Evolutionary conservation across 2,329 filamentous ascomycete genomes (phyloP), one percentile per base, ranked within the genome.

Genomic region (Verticillium albo-atrum): DNA sequence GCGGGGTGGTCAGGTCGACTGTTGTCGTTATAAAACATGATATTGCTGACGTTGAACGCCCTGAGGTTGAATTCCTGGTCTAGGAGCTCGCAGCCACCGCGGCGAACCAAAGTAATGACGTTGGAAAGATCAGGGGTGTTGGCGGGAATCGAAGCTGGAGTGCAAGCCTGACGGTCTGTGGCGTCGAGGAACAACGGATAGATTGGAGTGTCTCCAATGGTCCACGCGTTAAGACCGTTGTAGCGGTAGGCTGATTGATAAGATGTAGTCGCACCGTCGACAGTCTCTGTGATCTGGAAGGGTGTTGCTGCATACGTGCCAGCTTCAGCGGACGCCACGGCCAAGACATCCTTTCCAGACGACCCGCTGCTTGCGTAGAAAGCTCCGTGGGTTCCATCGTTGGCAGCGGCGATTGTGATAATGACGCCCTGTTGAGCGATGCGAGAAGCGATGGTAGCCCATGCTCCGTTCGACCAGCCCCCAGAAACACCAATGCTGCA

Each of bases 21-120:
- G 10, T 70, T 71, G 61, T 82, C 84, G 75, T 87, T 87, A 71
- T 88, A 88, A 66, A 86, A 75, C 63, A 89, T 70, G 58, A 89
- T 71, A 62, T 87, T 85, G 66, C 81, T 79, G 55, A 83, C 86
- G 10, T 85, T 85, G 58, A 77, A 77, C 6, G 74, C 77, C 4
- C 74, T 78, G 5, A 81, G 81, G 60, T 84, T 82, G 35, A 72
- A 66, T 1, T 78, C 78, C 72, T 89, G 87, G 17, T 77, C 64
- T 2, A 75, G 72, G 60, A 86, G 86, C 0, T 76, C 76, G 68
- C 85, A 89, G 9, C 72, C 78, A 54, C 74, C 75, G 23, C 71
- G 71, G 30, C 73, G 74, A 35, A 80, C 71, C 4, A 80, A 68
- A 6, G 76, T 74, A 28, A 81, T 70, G 23, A 72, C 70, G 6